Base-by-base conservation (phyloP, 106 monocot species). In the Iris macrosiphon region DNA sequence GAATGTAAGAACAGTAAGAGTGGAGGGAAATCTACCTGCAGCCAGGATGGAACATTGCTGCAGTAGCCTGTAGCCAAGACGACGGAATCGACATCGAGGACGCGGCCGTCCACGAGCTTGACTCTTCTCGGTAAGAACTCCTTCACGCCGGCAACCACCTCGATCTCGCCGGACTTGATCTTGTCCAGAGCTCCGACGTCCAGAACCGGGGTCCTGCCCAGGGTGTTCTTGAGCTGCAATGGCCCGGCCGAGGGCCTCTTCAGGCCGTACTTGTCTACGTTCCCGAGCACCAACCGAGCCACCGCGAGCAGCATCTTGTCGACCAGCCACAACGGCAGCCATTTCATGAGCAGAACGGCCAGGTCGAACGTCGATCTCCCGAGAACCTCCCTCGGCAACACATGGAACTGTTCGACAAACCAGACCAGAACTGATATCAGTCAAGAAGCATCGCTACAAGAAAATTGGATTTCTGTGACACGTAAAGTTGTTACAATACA, bases 191-290 rank as follows among this genome's bases (percentile, higher is more conserved):
- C 54, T 4, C 67, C 67, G 3, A 47, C 9, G 16, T 74, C 67
- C 53, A 74, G 45, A 26, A 67, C 74, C 20, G 74, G 74, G 55
- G 67, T 74, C 40, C 38, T 67, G 15, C 74, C 67, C 28, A 42
- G 28, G 23, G 42, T 22, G 38, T 40, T 46, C 38, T 74, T 74
- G 40, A 74, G 67, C 49, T 68, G 44, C 35, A 74, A 3, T 1
- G 72, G 72, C 0, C 72, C 72, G 4, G 19, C 4, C 4, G 13
- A 18, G 0, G 72, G 65, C 50, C 65, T 48, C 27, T 22, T 46
- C 29, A 72, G 43, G 12, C 72, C 72, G 16, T 60, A 69, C 22
- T 69, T 60, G 40, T 52, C 52, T 6, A 43, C 43, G 30, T 43
- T 52, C 19, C 69, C 69, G 16, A 69, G 59, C 21, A 60, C 38